A percentile compares a stretch with the other conserved stretches of the same genome.
Conservation (phyloP, 352 stramenopile species). For the Phytophthora pistaciae region DNA sequence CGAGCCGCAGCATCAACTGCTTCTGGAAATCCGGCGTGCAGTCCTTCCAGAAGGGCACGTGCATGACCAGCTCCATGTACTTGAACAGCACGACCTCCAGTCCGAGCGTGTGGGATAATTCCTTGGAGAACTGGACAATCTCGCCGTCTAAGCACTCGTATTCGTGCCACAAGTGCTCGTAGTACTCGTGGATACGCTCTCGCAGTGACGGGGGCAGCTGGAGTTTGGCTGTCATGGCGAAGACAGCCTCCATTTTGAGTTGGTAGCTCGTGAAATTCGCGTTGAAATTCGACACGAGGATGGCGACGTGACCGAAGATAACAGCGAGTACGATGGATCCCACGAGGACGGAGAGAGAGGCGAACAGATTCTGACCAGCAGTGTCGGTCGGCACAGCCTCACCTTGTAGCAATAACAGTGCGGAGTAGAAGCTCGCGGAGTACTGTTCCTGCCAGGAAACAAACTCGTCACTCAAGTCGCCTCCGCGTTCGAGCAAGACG, state of each 20-base stretch:
- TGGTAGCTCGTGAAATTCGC: conserved; percentile 62
- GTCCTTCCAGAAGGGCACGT: conserved; percentile 66
- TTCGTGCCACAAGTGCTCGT: conserved; percentile 70
- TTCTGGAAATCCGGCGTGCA: conserved; percentile 73
- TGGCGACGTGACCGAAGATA: conserved; percentile 68
- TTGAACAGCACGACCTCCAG: conserved; percentile 71
- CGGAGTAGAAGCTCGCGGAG: conserved; percentile 51
- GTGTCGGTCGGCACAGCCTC: conserved; percentile 48
- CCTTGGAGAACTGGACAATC: conserved; percentile 57
- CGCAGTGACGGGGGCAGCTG: conserved; percentile 55
- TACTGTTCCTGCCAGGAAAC: conserved; percentile 32
- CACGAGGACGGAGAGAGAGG: conserved; percentile 46
- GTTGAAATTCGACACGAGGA: conserved; percentile 73
- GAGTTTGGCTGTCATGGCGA: conserved; percentile 64
- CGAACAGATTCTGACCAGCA: conserved; percentile 49
- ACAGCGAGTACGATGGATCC: conserved; percentile 67
- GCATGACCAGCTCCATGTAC: conserved; percentile 71
- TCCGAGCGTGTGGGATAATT: conserved; percentile 60
- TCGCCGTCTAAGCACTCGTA: conserved; percentile 72
- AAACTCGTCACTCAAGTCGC: not conserved
- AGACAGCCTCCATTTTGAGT: conserved; percentile 72
- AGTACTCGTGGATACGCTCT: conserved; percentile 73
- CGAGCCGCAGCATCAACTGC: conserved; percentile 63
- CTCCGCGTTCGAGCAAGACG: conserved; percentile 7
- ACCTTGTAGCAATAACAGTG: conserved; percentile 61